Evolutionary conservation across 1,284 basidiomycete species (phyloP).

Genomic region (Lentinula novae-zelandiae): DNA sequence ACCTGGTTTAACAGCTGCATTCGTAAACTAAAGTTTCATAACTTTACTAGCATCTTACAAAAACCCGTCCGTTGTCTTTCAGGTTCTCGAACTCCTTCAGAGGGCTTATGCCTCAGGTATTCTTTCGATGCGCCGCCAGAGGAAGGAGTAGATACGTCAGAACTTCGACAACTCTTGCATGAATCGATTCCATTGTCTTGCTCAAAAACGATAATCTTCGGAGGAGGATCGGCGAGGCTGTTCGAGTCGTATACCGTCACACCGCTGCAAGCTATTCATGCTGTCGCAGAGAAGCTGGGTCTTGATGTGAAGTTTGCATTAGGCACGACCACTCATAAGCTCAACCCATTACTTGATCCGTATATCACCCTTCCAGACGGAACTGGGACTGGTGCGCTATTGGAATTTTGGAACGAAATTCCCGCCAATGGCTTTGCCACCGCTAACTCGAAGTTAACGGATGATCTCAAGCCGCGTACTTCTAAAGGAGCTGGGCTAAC

Average conservation of each 20-base stretch:
- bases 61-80: background rate
- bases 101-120: conserved; percentile 37
- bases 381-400: conserved; percentile 26
- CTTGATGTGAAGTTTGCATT: conserved; percentile 33
- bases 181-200: conserved; percentile 42
- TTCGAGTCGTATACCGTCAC: conserved; percentile 43
- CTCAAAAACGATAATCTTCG: conserved; percentile 51
- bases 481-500: conserved; percentile 84
- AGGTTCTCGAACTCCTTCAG: conserved; percentile 37
- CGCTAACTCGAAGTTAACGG: conserved; percentile 23
- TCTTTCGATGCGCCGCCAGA: conserved; percentile 38
- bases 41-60: conserved; percentile 20
- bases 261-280: conserved; percentile 45
- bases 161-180: conserved; percentile 37
- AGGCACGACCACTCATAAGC: conserved; percentile 34
- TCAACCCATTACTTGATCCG: conserved; percentile 33
- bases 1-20: no score
- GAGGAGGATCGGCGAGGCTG: conserved; percentile 51
- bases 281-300: conserved; percentile 34
- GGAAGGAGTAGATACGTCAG: conserved; percentile 37
- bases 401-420: conserved; percentile 44
- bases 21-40: conserved; percentile 14
- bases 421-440: conserved; percentile 30
- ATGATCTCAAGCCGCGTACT: conserved; percentile 17
- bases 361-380: conserved; percentile 28